A percentile compares a stretch with the other conserved stretches of the same genome.
phyloP scores from a whole-genome alignment of 2,329 filamentous ascomycete genomes.

The Fusarium duplospermum region DNA sequence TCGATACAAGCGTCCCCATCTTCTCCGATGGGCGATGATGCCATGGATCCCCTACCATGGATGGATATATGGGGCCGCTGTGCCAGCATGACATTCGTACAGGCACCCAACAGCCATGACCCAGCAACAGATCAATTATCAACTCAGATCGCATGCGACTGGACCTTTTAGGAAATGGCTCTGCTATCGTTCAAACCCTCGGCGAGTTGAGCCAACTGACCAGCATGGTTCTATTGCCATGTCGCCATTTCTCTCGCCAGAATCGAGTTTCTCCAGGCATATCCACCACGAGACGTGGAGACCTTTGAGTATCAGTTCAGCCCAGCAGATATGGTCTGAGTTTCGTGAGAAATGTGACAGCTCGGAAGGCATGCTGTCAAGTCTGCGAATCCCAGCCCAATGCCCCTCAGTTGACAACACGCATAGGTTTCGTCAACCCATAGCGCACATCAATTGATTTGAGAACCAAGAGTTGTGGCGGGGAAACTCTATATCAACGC shows the following conservation, averaged over 20 bases:
- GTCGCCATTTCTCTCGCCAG: conserved; percentile 1
- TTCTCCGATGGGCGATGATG: conserved; percentile 32
- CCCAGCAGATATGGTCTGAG: neutral
- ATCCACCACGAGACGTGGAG: neutral
- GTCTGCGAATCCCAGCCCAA: neutral
- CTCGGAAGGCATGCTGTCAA: neutral
- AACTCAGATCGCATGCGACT: conserved; percentile 5
- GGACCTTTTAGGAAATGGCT: conserved; percentile 1
- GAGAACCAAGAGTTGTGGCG: neutral
- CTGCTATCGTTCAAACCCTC: neutral
- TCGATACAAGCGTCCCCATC: conserved; percentile 35
- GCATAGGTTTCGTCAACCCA: neutral
- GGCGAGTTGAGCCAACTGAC: neutral
- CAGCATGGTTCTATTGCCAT: neutral
- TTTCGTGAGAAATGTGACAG: conserved; percentile 8
- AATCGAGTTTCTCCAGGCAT: neutral
- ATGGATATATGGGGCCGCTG: conserved; percentile 18
- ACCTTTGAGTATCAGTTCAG: neutral
- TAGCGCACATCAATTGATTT: neutral
- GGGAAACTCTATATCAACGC: neutral
- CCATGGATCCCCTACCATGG: conserved; percentile 30
- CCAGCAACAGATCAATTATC: conserved; percentile 8
- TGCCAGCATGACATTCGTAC: conserved; percentile 19
- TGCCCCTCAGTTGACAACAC: neutral
- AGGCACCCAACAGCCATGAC: conserved; percentile 20